Evolutionary conservation across 495 filamentous ascomycete genomes (phyloP).

Genomic region (Penicillium ucsense): DNA sequence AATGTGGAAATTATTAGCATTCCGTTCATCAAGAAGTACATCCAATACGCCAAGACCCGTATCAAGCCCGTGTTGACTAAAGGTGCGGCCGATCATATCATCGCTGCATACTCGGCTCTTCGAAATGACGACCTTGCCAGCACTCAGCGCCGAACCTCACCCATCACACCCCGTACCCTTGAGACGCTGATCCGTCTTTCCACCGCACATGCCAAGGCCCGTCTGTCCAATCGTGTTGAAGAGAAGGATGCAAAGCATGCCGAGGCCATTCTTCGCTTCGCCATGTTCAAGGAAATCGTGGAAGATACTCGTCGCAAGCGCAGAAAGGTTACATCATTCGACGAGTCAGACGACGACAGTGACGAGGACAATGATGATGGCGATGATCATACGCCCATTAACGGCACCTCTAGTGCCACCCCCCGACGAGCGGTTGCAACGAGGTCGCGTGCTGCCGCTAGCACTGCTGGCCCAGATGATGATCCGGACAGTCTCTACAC

Average conservation of each 20-base stretch:
- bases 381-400: constrained; percentile 22
- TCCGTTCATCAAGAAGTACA: constrained; percentile 99
- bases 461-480: constrained; percentile 21
- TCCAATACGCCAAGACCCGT: constrained; percentile 92
- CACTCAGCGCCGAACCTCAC: constrained; percentile 85
- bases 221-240: constrained; percentile 87
- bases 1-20: constrained; percentile 90
- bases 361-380: constrained; percentile 33
- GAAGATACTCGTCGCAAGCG: constrained; percentile 76
- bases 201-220: constrained; percentile 90
- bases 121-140: constrained; percentile 94
- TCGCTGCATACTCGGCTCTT: constrained; percentile 84
- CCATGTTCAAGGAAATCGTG: constrained; percentile 94
- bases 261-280: constrained; percentile 85
- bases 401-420: constrained; percentile 26
- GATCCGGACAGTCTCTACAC: constrained; percentile 45
- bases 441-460: constrained; percentile 40
- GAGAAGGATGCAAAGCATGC: constrained; percentile 82
- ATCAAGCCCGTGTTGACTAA: constrained; percentile 88
- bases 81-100: constrained; percentile 85
- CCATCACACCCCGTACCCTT: constrained; percentile 93
- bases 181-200: constrained; percentile 96
- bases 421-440: constrained; percentile 12
- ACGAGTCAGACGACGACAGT: constrained; percentile 37
- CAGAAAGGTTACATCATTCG: constrained; percentile 43